Percentiles rank a stretch among this genome's conserved stretches.
These are phyloP conservation scores for Aspergillus carlsbadensis DNA, from an alignment of 495 filamentous ascomycete species.

Conservation along the genomic window DNA sequence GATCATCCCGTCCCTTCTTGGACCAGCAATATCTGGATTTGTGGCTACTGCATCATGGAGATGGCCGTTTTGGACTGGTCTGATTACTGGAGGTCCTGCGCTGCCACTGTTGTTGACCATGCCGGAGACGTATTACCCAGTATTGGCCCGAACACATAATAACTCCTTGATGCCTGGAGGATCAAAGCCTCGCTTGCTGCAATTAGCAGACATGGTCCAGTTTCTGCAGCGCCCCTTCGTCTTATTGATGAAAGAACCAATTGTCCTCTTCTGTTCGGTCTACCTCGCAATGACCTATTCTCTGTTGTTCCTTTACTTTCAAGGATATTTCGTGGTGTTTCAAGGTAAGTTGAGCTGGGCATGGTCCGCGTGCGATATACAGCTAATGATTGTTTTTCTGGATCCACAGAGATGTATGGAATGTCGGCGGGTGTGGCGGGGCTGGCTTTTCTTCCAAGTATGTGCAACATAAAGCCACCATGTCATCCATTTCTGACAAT, in stretches of 20 bases:
- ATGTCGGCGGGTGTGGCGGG: constrained; percentile 34
- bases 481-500: background rate
- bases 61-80: constrained; percentile 54
- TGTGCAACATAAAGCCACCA: too few relatives aligned
- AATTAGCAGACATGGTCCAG: too few relatives aligned
- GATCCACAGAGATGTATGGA: constrained; percentile 50
- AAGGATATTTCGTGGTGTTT: constrained; percentile 63
- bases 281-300: constrained; percentile 61
- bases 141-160: constrained; percentile 46
- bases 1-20: constrained; percentile 34
- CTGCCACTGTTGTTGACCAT: constrained; percentile 43
- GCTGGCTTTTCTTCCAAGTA: constrained; percentile 36
- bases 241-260: constrained; percentile 41
- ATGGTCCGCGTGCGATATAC: too few relatives aligned
- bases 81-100: constrained; percentile 37
- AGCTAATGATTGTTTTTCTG: too few relatives aligned
- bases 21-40: constrained; percentile 30
- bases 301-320: constrained; percentile 60
- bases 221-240: constrained; percentile 49
- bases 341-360: constrained; percentile 11
- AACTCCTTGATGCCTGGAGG: too few relatives aligned
- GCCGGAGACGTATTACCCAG: constrained; percentile 66
- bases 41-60: constrained; percentile 48
- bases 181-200: too few relatives aligned
- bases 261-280: constrained; percentile 49